Evolutionary conservation across 768 basidiomycete species (phyloP).

Genomic region (Tulasnella sp.): DNA sequence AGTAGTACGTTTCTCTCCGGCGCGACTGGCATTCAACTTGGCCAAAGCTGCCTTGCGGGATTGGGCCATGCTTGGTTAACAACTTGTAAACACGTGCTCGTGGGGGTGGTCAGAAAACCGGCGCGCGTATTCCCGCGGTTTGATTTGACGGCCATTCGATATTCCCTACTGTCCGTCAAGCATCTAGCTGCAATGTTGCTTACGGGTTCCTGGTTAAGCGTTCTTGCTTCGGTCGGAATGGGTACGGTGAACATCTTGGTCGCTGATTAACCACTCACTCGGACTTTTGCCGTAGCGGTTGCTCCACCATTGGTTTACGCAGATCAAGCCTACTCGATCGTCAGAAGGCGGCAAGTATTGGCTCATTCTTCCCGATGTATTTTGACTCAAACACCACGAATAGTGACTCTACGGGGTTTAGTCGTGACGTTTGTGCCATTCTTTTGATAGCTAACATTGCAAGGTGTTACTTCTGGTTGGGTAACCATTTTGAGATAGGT

Average conservation of each 20-base stretch:
- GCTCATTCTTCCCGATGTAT: constrained; percentile 10
- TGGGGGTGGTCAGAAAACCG: too few species aligned
- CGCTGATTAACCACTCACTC: too few species aligned
- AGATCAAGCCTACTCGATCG: constrained; percentile 60
- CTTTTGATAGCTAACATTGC: constrained; percentile 62
- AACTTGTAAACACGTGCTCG: too few species aligned
- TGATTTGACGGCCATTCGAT: too few species aligned
- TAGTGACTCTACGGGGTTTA: constrained; percentile 73
- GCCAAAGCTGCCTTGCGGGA: constrained; percentile 5
- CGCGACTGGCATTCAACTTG: constrained; percentile 9
- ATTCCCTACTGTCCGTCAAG: too few species aligned
- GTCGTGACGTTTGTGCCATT: constrained; percentile 75
- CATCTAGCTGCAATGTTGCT: too few species aligned
- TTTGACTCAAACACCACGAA: constrained; percentile 14
- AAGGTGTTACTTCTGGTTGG: constrained; percentile 85
- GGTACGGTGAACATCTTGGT: too few species aligned
- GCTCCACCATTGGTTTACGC: constrained; percentile 76
- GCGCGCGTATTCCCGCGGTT: too few species aligned
- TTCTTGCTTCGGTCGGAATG: too few species aligned
- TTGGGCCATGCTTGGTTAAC: too few species aligned
- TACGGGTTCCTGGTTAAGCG: too few species aligned
- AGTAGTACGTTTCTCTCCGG: constrained; percentile 12
- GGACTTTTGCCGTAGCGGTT: constrained; percentile 25
- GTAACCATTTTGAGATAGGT: constrained; percentile 55
- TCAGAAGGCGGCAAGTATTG: constrained; percentile 50